Conservation (phyloP, 1,139 yeast species). For the Saccharomyces hybrid region DNA sequence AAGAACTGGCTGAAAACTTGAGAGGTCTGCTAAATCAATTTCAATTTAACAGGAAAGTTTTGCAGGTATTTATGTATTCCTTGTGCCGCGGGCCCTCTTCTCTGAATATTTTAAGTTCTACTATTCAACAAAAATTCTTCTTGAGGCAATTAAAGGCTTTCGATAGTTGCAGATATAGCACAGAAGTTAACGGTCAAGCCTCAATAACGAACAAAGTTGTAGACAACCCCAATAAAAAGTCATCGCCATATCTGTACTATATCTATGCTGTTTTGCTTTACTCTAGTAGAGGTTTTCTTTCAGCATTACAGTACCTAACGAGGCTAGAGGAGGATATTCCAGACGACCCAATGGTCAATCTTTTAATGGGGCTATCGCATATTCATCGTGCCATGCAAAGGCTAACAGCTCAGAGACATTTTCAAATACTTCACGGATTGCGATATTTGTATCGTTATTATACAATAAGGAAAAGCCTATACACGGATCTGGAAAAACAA, state of each 20-base stretch:
- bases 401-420: constrained; percentile 73
- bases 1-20: constrained; percentile 45
- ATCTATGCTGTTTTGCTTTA: constrained; percentile 75
- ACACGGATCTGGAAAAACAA: constrained; percentile 46
- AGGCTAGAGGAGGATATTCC: constrained; percentile 56
- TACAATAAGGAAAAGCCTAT: constrained; percentile 34
- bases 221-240: constrained; percentile 36
- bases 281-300: constrained; percentile 73
- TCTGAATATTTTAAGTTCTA: constrained; percentile 58
- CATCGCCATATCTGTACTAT: constrained; percentile 65
- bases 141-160: constrained; percentile 83
- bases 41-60: constrained; percentile 67
- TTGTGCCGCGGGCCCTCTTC: constrained; percentile 42
- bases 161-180: constrained; percentile 54
- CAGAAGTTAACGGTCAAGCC: constrained; percentile 72
- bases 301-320: constrained; percentile 62
- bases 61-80: constrained; percentile 59
- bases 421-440: constrained; percentile 80
- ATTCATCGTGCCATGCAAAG: constrained; percentile 92
- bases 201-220: constrained; percentile 46
- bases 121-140: constrained; percentile 83
- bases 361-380: constrained; percentile 71
- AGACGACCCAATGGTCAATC: constrained; percentile 69
- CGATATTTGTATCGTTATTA: constrained; percentile 68
- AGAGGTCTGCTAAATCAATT: constrained; percentile 56